These are phyloP conservation scores for Fusarium secorum DNA, from an alignment of 2,329 filamentous ascomycete genomes.

Conservation along the genomic window DNA sequence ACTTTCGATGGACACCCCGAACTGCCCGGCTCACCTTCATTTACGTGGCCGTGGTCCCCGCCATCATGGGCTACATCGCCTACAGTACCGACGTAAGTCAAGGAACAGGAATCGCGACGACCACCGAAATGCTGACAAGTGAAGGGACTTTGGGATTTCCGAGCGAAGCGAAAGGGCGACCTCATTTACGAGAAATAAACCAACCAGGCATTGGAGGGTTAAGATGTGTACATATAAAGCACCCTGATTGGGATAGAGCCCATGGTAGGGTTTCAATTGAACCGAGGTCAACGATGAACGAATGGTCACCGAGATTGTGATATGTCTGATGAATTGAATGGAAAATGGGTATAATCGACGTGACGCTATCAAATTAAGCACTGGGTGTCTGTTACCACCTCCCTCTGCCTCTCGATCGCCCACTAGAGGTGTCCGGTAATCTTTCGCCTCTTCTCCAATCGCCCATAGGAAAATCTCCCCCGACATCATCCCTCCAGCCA, in stretches of 20 bases:
- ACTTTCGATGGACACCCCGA: conserved; percentile 91
- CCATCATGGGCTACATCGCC: conserved; percentile 72
- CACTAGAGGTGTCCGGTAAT: conserved; percentile 60
- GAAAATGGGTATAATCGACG: conserved; percentile 42
- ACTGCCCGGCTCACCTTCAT: conserved; percentile 82
- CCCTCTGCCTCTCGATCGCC: conserved; percentile 41
- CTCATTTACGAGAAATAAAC: conserved; percentile 78
- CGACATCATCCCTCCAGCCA: conserved; percentile 51
- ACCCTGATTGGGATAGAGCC: conserved; percentile 43
- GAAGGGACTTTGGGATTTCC: conserved; percentile 85
- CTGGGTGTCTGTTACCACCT: conserved; percentile 40
- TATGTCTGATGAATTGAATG: not conserved
- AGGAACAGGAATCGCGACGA: not conserved
- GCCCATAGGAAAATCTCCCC: conserved; percentile 55
- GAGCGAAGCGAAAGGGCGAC: conserved; percentile 89
- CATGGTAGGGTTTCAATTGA: conserved; percentile 31
- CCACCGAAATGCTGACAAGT: conserved; percentile 33
- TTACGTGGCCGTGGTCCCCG: conserved; percentile 78
- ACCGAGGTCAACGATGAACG: conserved; percentile 18
- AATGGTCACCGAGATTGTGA: conserved; percentile 10
- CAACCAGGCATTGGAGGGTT: conserved; percentile 6
- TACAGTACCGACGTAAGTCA: conserved; percentile 85
- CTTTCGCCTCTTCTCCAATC: conserved; percentile 74
- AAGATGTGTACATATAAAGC: conserved; percentile 54
- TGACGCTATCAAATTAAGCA: conserved; percentile 15